phyloP scores from a whole-genome alignment of 257 asterid genomes.

The Capsicum rhomboideum region DNA sequence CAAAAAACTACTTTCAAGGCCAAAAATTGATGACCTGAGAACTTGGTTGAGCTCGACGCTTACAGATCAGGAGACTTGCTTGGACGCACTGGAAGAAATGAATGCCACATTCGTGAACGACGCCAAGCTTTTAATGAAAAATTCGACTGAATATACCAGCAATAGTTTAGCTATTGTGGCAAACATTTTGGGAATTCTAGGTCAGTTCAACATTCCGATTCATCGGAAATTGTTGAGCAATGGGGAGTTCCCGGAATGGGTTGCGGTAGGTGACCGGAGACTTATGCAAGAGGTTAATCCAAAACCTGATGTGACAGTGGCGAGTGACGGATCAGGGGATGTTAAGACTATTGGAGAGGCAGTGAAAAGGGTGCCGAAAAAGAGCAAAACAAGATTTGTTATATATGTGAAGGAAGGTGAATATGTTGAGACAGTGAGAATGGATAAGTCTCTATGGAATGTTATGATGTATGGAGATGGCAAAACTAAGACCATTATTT shows the following conservation, averaged over 20 bases:
- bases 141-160: conserved; percentile 52
- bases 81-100: conserved; percentile 56
- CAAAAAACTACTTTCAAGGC: not conserved
- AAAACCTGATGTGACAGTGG: conserved; percentile 54
- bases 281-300: conserved; percentile 32
- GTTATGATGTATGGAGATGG: conserved; percentile 85
- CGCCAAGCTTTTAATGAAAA: conserved; percentile 28
- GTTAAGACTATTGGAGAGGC: conserved; percentile 40
- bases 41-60: conserved; percentile 71
- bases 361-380: conserved; percentile 46
- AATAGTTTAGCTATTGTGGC: conserved; percentile 74
- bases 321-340: conserved; percentile 50
- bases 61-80: conserved; percentile 68
- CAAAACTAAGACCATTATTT: conserved; percentile 29
- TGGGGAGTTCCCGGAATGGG: conserved; percentile 46
- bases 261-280: conserved; percentile 41
- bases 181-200: conserved; percentile 31
- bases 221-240: conserved; percentile 38
- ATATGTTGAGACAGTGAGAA: conserved; percentile 46
- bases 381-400: conserved; percentile 37
- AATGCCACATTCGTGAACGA: conserved; percentile 35
- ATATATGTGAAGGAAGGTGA: conserved; percentile 51
- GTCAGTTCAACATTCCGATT: conserved; percentile 31
- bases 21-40: conserved; percentile 29
- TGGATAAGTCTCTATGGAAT: conserved; percentile 59